These are phyloP conservation scores for Wickerhamomyces chaumierensis DNA, from an alignment of 805 yeast genomes.

Conservation along the genomic window DNA sequence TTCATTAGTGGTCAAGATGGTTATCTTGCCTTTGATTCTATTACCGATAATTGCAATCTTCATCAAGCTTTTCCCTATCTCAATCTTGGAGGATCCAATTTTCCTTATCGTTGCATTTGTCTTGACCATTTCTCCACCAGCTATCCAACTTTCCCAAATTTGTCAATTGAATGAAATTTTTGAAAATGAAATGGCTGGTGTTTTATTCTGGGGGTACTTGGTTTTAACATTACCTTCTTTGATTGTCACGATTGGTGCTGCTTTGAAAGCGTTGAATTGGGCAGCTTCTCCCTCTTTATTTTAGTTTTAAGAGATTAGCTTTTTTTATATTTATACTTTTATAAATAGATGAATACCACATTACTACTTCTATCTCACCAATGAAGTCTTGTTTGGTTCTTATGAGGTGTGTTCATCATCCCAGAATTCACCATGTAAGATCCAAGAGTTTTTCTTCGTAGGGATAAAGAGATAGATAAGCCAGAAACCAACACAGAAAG, in stretches of 20 bases:
- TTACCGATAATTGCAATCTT: conserved; percentile 55
- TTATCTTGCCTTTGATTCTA: conserved; percentile 56
- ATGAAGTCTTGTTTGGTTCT: too few species aligned
- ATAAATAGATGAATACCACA: too few species aligned
- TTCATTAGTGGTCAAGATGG: conserved; percentile 67
- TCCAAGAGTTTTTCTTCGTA: too few species aligned
- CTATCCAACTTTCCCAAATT: conserved; percentile 72
- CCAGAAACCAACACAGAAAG: too few species aligned
- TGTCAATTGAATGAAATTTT: conserved; percentile 66
- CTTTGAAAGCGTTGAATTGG: conserved; percentile 38
- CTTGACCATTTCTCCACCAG: conserved; percentile 72
- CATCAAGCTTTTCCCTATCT: conserved; percentile 52
- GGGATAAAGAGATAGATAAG: too few species aligned
- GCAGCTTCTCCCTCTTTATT: conserved; percentile 12
- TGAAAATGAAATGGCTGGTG: conserved; percentile 77
- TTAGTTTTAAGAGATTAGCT: too few species aligned
- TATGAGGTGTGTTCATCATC: too few species aligned
- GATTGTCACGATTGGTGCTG: conserved; percentile 56
- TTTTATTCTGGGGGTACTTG: conserved; percentile 74
- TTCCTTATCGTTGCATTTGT: conserved; percentile 67
- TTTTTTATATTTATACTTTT: too few species aligned
- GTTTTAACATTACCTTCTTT: conserved; percentile 68
- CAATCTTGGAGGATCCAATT: conserved; percentile 73
- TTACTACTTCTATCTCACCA: too few species aligned
- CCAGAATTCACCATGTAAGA: too few species aligned